Evolutionary conservation across 768 basidiomycete species (phyloP).

Genomic region (Lactarius indigo): DNA sequence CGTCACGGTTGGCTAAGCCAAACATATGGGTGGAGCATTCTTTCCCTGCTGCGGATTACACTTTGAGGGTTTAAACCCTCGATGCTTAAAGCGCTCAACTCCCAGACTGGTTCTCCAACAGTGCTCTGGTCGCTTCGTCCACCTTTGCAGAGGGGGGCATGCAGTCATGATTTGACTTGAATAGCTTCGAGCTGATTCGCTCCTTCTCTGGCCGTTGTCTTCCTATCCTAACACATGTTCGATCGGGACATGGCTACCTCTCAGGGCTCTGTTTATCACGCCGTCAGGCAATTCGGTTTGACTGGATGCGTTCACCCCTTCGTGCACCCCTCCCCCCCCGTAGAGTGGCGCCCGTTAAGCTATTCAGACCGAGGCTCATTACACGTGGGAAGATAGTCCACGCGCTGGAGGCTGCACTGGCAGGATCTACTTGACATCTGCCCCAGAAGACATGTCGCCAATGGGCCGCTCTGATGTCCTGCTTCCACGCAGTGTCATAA

Average conservation of each 20-base stretch:
- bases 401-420: neutral
- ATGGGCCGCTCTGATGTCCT: neutral
- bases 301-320: too few species aligned
- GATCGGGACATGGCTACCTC: neutral
- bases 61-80: neutral
- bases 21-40: neutral
- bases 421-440: neutral
- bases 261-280: neutral
- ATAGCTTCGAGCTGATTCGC: neutral
- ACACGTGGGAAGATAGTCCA: neutral
- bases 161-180: neutral
- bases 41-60: neutral
- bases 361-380: neutral
- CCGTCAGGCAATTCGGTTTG: neutral
- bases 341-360: neutral
- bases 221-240: neutral
- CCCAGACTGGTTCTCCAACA: neutral
- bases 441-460: neutral
- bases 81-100: neutral
- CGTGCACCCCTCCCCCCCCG: too few species aligned
- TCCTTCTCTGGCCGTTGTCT: neutral
- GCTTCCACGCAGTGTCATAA: neutral
- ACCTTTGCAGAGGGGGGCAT: neutral
- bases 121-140: neutral
- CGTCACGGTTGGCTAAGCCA: neutral